Evolutionary conservation across 768 basidiomycete genomes (phyloP).

Genomic region (Suillus subaureus): DNA sequence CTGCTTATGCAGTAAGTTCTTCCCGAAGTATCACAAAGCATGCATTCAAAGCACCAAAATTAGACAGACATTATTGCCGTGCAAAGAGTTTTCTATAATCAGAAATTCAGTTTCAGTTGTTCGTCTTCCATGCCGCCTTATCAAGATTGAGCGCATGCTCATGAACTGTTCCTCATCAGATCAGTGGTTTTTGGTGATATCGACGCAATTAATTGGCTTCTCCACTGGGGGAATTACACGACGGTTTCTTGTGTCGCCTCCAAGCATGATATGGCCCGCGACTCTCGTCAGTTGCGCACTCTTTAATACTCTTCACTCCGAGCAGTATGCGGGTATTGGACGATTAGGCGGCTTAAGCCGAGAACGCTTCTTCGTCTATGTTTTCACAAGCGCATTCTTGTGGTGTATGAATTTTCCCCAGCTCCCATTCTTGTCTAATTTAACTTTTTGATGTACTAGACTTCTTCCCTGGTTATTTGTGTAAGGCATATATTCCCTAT

Average conservation of each 20-base stretch:
- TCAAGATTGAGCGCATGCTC: slow-evolving; percentile 5
- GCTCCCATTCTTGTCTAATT: background rate
- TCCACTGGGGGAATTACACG: slow-evolving; percentile 77
- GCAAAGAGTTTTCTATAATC: slow-evolving; percentile 72
- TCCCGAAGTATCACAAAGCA: slow-evolving; percentile 16
- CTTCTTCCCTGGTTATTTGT: slow-evolving; percentile 48
- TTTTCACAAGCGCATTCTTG: slow-evolving; percentile 53
- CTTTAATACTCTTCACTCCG: slow-evolving; percentile 79
- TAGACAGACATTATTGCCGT: slow-evolving; percentile 75
- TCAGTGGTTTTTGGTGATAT: slow-evolving; percentile 81
- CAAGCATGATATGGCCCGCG: slow-evolving; percentile 70
- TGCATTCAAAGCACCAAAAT: slow-evolving; percentile 3
- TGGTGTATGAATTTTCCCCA: slow-evolving; percentile 52
- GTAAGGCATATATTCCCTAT: slow-evolving; percentile 25
- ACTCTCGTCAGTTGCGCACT: slow-evolving; percentile 74
- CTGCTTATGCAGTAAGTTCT: slow-evolving; percentile 59
- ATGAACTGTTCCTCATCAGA: slow-evolving; percentile 43
- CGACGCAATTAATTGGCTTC: slow-evolving; percentile 79
- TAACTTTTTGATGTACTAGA: slow-evolving; percentile 24
- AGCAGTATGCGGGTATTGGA: slow-evolving; percentile 65
- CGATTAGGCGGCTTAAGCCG: slow-evolving; percentile 66
- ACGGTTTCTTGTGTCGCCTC: slow-evolving; percentile 70
- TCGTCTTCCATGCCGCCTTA: slow-evolving; percentile 21
- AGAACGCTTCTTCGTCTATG: slow-evolving; percentile 75
- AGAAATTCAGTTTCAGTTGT: slow-evolving; percentile 63